These are phyloP conservation scores for Pichia insulana DNA, from an alignment of 805 yeast genomes.

Conservation along the genomic window DNA sequence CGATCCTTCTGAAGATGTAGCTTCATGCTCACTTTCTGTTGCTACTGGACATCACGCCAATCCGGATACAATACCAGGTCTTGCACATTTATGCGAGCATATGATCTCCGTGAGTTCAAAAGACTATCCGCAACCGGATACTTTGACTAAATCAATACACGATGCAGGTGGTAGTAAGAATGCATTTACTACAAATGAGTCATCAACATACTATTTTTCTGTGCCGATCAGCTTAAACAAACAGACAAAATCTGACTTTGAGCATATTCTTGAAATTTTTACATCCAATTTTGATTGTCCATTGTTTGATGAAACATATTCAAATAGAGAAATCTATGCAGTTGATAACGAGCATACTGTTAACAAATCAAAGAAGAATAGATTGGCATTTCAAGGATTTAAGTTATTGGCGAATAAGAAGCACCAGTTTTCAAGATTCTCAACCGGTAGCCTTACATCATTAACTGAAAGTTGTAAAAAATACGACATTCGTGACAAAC, in stretches of 20 bases:
- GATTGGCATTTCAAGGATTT: slow-evolving; percentile 50
- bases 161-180: slow-evolving; percentile 50
- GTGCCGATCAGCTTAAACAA: slow-evolving; percentile 34
- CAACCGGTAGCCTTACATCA: slow-evolving; percentile 56
- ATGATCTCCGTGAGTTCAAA: slow-evolving; percentile 51
- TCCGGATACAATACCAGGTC: slow-evolving; percentile 59
- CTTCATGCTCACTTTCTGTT: slow-evolving; percentile 67
- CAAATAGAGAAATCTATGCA: slow-evolving; percentile 47
- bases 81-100: slow-evolving; percentile 90
- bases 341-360: slow-evolving; percentile 58
- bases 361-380: slow-evolving; percentile 37
- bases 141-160: slow-evolving; percentile 35
- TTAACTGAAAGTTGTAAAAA: slow-evolving; percentile 30
- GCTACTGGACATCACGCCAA: slow-evolving; percentile 78
- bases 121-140: slow-evolving; percentile 39
- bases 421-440: slow-evolving; percentile 53
- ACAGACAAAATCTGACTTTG: slow-evolving; percentile 30
- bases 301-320: slow-evolving; percentile 32
- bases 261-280: slow-evolving; percentile 39
- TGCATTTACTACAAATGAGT: slow-evolving; percentile 64
- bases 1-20: slow-evolving; percentile 57
- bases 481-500: slow-evolving; percentile 27
- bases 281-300: slow-evolving; percentile 46
- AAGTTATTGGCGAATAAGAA: slow-evolving; percentile 37
- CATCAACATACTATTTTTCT: slow-evolving; percentile 56